Conservation (phyloP, 148 eudicot genomes). For the Rhododendron henanense region DNA sequence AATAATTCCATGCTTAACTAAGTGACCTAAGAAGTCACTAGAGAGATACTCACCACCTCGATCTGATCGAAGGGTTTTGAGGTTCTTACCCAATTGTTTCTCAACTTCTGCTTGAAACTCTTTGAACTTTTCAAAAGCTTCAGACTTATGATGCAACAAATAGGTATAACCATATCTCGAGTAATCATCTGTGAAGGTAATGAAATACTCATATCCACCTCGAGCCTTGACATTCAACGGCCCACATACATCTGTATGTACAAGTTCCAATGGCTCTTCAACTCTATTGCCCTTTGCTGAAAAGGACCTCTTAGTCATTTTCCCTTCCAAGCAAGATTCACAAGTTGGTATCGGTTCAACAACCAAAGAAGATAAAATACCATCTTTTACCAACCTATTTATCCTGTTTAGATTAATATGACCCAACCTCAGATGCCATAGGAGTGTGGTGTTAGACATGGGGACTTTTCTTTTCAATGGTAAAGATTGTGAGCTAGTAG, state of each 20-base stretch:
- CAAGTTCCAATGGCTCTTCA: neutral
- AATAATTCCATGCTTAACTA: neutral
- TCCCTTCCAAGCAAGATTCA: neutral
- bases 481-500: neutral
- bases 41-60: neutral
- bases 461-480: neutral
- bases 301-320: neutral
- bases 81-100: neutral
- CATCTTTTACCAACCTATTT: neutral
- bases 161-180: neutral
- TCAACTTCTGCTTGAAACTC: neutral
- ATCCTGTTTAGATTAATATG: slow-evolving; percentile 7
- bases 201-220: neutral
- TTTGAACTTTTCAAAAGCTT: neutral
- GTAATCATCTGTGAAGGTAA: neutral
- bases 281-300: neutral
- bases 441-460: neutral
- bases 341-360: neutral
- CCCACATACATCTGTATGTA: neutral
- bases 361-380: neutral
- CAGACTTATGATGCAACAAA: neutral
- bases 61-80: neutral
- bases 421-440: neutral
- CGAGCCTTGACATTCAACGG: neutral
- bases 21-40: neutral